Evolutionary conservation across 768 basidiomycete genomes (phyloP), one percentile per base, ranked within the genome.

Genomic region (Flagelloscypha sp.): DNA sequence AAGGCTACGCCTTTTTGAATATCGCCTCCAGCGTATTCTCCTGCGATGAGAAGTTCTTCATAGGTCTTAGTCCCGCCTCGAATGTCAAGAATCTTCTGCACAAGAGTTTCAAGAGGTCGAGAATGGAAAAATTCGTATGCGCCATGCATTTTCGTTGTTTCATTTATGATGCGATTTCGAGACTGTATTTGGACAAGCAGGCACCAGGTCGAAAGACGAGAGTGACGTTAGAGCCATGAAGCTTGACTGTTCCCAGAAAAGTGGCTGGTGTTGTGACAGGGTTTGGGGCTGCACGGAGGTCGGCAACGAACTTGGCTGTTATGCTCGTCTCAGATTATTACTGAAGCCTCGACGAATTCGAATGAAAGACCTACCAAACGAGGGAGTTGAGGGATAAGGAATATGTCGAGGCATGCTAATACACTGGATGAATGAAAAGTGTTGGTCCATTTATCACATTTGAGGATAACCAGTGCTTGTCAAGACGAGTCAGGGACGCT

Each of bases 1-100:
- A 49, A 35, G 7, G 48, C 48, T 9, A 49, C 43, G 9, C 46
- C 48, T 27, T 47, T 49, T 36, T 49, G 48, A 5, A 49, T 39
- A 5, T 41, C 45, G 20, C 31, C 34, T 16, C 48, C 48, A 6
- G 45, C 45, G 12, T 44, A 20, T 35, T 49, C 48, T 6, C 48
- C 45, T n/a, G 25, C 29, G 6, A 49, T 45, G 27, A 37, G 45
- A 7, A 49, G 38, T 34, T 47, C 46, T 6, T 18, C 7, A 33
- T 43, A 49, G 1, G 17, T 10, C 6, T 30, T 16, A 12, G 15
- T 11, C 6, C 35, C 37, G 13, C 30, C 36, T 8, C 40, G 37
- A 15, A 38, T 37, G 9, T 33, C 33, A 12, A 49, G 41, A 33
- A 49, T 47, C 24, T 47, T 41, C 10, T 49, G 41, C 6, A 49